A percentile compares a stretch with the other conserved stretches of the same genome.
These are phyloP conservation scores for Fusarium brachygibbosum DNA, from an alignment of 2,329 filamentous ascomycete species.

Conservation along the genomic window DNA sequence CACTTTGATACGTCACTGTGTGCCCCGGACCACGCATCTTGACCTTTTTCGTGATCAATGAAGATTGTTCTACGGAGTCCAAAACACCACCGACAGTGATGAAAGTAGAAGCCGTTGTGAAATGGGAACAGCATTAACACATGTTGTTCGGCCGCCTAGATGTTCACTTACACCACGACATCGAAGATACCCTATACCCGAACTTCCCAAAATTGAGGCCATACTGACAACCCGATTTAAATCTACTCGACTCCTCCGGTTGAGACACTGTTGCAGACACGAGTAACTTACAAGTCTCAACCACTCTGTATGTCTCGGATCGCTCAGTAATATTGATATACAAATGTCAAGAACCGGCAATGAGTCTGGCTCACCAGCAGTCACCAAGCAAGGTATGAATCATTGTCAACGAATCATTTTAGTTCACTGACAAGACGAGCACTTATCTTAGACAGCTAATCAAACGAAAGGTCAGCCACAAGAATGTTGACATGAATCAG, in stretches of 20 bases:
- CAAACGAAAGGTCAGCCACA: not conserved
- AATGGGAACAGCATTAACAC: not conserved
- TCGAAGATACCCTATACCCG: constrained; percentile 1
- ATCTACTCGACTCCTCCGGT: not conserved
- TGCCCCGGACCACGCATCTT: no score
- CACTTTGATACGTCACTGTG: no score
- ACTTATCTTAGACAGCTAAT: not conserved
- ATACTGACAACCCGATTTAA: not conserved
- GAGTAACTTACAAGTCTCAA: accelerated
- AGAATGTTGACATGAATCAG: not conserved
- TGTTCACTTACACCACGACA: not conserved
- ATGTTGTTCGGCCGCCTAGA: no score
- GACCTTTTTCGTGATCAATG: no score
- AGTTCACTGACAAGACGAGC: not conserved
- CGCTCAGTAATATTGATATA: no score
- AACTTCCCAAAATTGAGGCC: not conserved
- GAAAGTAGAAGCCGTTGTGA: no score
- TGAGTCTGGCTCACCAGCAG: not conserved
- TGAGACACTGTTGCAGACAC: no score
- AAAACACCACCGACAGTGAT: no score
- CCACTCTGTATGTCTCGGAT: not conserved
- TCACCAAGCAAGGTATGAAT: not conserved
- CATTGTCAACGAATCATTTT: not conserved
- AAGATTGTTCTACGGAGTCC: no score
- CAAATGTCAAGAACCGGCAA: not conserved